Conservation (phyloP, 352 stramenopile species). For the Pythium biforme region DNA sequence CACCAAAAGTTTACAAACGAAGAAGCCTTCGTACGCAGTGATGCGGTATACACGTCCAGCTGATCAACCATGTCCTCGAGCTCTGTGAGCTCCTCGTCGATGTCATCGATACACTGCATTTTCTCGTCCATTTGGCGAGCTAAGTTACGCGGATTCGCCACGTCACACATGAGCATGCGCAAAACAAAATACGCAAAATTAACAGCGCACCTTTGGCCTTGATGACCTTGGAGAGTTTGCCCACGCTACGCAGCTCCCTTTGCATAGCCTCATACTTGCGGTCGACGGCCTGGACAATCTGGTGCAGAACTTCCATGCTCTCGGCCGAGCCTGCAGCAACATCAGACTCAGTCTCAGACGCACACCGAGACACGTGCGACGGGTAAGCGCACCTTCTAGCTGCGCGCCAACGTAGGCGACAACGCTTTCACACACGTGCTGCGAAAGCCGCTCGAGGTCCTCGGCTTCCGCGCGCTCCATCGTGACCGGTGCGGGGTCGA, state of each 20-base stretch:
- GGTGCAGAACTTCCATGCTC: conserved; percentile 68
- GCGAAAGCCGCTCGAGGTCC: conserved; percentile 57
- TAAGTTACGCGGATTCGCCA: conserved; percentile 8
- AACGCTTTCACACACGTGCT: conserved; percentile 68
- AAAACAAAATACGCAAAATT: neutral
- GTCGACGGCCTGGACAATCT: conserved; percentile 58
- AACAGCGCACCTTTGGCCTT: conserved; percentile 57
- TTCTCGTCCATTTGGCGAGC: conserved; percentile 65
- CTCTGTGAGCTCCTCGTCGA: conserved; percentile 82
- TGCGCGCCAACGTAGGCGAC: conserved; percentile 64
- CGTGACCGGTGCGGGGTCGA: neutral
- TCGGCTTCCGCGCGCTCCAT: conserved; percentile 65
- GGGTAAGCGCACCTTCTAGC: conserved; percentile 42
- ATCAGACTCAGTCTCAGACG: neutral
- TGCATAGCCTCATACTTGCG: conserved; percentile 67
- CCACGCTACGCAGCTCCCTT: conserved; percentile 51
- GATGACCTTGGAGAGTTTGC: conserved; percentile 63
- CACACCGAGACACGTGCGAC: neutral
- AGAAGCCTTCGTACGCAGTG: conserved; percentile 48
- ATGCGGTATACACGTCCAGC: conserved; percentile 73
- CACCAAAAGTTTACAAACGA: neutral
- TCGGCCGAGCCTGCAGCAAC: conserved; percentile 55
- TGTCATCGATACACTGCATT: conserved; percentile 76
- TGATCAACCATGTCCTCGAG: conserved; percentile 89
- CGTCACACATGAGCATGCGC: neutral